phyloP scores from a whole-genome alignment of 2,329 filamentous ascomycete species.

The Escovopsis sp. region DNA sequence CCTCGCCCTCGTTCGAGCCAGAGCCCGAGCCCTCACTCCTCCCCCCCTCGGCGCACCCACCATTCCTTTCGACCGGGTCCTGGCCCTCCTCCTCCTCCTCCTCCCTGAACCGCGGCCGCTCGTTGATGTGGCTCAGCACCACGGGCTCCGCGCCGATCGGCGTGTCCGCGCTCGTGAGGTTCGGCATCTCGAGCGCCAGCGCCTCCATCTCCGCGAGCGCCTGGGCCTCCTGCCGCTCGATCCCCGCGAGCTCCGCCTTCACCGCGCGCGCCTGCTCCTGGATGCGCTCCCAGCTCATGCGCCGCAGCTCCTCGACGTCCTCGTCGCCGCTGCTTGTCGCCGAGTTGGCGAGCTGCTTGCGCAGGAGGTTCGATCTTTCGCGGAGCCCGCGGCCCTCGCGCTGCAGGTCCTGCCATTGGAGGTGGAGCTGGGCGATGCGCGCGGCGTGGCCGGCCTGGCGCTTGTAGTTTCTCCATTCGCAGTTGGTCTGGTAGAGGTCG shows the following conservation, averaged over 20 bases:
- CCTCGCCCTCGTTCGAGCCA: neutral
- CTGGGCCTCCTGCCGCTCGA: constrained; percentile 47
- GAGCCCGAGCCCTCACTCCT: too few species aligned
- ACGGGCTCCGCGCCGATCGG: constrained; percentile 53
- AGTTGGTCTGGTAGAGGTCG: constrained; percentile 68
- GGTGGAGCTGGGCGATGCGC: constrained; percentile 40
- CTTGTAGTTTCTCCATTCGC: constrained; percentile 70
- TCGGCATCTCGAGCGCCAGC: constrained; percentile 69
- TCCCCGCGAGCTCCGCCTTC: constrained; percentile 45
- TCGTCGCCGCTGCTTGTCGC: constrained; percentile 30
- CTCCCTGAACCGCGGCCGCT: constrained; percentile 34
- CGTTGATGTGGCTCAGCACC: constrained; percentile 67
- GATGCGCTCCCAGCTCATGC: constrained; percentile 34
- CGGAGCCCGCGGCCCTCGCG: constrained; percentile 44
- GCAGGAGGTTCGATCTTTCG: constrained; percentile 51
- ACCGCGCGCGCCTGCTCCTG: constrained; percentile 49
- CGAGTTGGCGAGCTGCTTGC: constrained; percentile 37
- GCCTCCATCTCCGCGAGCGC: constrained; percentile 52
- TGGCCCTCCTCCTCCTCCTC: too few species aligned
- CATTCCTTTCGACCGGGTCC: too few species aligned
- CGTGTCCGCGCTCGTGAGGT: constrained; percentile 65
- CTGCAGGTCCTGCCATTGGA: constrained; percentile 47
- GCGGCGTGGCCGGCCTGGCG: constrained; percentile 37
- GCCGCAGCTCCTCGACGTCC: constrained; percentile 20
- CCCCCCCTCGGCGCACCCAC: too few species aligned